These are phyloP conservation scores for Carallia brachiata DNA, from an alignment of 345 rosid genomes.

Conservation along the genomic window DNA sequence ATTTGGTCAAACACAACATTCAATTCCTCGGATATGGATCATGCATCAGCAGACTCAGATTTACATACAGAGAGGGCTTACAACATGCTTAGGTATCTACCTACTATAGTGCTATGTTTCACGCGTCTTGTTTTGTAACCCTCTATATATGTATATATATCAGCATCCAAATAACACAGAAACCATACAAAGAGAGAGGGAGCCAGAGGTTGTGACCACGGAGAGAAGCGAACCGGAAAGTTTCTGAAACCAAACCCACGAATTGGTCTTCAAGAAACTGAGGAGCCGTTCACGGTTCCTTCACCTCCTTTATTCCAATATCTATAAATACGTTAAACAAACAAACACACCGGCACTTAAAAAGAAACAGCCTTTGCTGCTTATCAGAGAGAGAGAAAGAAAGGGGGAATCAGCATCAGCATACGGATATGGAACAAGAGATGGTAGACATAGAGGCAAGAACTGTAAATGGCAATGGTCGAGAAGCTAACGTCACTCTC, in stretches of 20 bases:
- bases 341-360: too few species aligned
- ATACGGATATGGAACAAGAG: constrained; percentile 1
- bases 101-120: background rate
- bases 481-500: constrained; percentile 22
- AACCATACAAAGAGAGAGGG: too few species aligned
- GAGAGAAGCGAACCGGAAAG: background rate
- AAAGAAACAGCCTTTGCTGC: too few species aligned
- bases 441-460: constrained; percentile 33
- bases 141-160: background rate
- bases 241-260: too few species aligned
- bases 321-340: background rate
- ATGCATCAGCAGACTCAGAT: too few species aligned
- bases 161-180: background rate
- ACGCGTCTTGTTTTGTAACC: too few species aligned
- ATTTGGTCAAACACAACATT: too few species aligned
- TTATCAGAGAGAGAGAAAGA: too few species aligned
- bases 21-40: too few species aligned
- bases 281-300: background rate
- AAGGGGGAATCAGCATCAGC: background rate
- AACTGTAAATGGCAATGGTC: background rate
- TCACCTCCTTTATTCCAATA: too few species aligned
- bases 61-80: too few species aligned
- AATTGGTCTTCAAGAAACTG: background rate
- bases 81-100: background rate
- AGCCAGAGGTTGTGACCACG: background rate